Evolutionary conservation across 192 early-diverging fungal species (phyloP).

Genomic region (Chytriomyces sp.): DNA sequence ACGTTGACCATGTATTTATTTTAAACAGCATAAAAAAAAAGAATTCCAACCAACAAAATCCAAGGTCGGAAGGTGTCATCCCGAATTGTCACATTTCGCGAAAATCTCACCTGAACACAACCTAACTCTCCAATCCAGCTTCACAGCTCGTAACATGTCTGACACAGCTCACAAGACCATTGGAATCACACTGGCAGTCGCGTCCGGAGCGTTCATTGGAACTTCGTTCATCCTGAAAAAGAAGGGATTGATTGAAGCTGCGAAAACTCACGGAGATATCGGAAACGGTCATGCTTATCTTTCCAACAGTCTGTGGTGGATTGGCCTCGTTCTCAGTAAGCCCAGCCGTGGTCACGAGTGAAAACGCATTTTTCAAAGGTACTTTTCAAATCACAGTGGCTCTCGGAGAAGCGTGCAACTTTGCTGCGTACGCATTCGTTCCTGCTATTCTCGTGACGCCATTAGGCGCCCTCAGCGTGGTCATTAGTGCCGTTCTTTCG

Average conservation of each 20-base stretch:
- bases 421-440: slow-evolving; percentile 93
- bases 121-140: neutral
- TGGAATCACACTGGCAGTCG: slow-evolving; percentile 39
- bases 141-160: neutral
- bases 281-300: slow-evolving; percentile 80
- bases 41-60: no score
- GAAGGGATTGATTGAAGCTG: slow-evolving; percentile 54
- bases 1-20: no score
- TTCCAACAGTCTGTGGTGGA: slow-evolving; percentile 85
- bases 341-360: neutral
- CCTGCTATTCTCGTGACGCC: slow-evolving; percentile 93
- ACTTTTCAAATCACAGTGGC: slow-evolving; percentile 65
- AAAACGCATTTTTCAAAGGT: neutral
- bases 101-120: neutral
- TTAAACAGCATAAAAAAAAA: no score
- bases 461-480: slow-evolving; percentile 84
- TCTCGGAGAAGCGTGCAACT: slow-evolving; percentile 88
- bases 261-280: slow-evolving; percentile 42
- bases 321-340: slow-evolving; percentile 79
- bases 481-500: slow-evolving; percentile 73
- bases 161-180: slow-evolving; percentile 26
- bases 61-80: no score
- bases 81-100: no score
- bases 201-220: slow-evolving; percentile 41
- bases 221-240: slow-evolving; percentile 47